phyloP scores from a whole-genome alignment of 352 stramenopile genomes.

The Thalassiosira livingstoniorum region DNA sequence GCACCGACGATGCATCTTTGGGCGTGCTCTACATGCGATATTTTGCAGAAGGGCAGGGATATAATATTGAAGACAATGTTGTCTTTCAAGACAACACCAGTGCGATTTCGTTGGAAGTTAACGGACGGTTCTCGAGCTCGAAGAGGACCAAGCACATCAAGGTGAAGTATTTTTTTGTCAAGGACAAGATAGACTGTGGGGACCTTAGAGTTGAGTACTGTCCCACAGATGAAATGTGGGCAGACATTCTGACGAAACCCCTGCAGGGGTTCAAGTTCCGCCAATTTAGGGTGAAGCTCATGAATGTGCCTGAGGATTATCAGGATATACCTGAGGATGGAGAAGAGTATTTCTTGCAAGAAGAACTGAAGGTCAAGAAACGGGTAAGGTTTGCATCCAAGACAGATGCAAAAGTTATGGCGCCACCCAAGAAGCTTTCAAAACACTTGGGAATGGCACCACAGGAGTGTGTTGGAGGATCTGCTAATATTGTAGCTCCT shows the following conservation, averaged over 20 bases:
- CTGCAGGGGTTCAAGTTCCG: constrained; percentile 24
- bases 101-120: constrained; percentile 47
- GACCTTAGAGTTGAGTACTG: constrained; percentile 15
- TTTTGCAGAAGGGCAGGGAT: constrained; percentile 52
- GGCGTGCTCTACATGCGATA: constrained; percentile 53
- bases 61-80: constrained; percentile 20
- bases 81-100: constrained; percentile 64
- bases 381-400: too few relatives aligned
- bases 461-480: too few relatives aligned
- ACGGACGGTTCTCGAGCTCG: constrained; percentile 40
- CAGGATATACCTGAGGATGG: too few relatives aligned
- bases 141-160: constrained; percentile 54
- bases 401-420: too few relatives aligned
- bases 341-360: too few relatives aligned
- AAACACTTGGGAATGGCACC: too few relatives aligned
- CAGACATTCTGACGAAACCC: constrained; percentile 32
- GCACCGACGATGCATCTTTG: constrained; percentile 45
- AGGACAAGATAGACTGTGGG: constrained; percentile 11
- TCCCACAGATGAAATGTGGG: constrained; percentile 25
- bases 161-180: constrained; percentile 45
- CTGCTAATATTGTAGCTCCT: too few relatives aligned
- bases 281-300: neutral
- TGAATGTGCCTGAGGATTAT: neutral
- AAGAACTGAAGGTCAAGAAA: too few relatives aligned
- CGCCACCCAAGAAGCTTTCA: too few relatives aligned